Conservation (phyloP, 1,139 yeast genomes). For the Blastobotrys buckinghamii region DNA sequence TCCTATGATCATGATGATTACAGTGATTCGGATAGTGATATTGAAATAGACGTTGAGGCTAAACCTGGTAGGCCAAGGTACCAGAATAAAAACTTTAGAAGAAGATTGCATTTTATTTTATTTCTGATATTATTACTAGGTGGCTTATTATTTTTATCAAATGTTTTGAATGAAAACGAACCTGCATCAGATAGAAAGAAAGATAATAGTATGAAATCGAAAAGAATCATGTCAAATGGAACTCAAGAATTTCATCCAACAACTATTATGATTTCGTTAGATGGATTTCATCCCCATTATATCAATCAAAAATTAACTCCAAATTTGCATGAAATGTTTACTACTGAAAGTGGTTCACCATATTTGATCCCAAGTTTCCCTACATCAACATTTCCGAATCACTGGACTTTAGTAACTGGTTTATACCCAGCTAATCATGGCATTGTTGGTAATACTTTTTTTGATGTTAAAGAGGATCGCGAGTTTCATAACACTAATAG, state of each 20-base stretch:
- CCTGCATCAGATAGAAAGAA: not conserved
- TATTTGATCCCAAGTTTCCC: constrained; percentile 86
- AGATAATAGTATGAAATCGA: not conserved
- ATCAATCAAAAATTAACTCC: constrained; percentile 68
- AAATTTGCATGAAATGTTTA: constrained; percentile 50
- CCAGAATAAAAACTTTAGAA: constrained; percentile 12
- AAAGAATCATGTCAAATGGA: constrained; percentile 50
- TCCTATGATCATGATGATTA: constrained; percentile 16
- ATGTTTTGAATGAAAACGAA: constrained; percentile 12
- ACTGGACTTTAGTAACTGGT: constrained; percentile 88
- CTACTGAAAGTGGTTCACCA: constrained; percentile 63
- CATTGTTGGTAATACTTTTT: constrained; percentile 78
- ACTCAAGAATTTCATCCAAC: constrained; percentile 71
- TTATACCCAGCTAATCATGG: constrained; percentile 81
- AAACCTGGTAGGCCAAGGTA: constrained; percentile 17
- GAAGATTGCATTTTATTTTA: constrained; percentile 17
- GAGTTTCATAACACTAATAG: constrained; percentile 64
- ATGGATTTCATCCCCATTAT: constrained; percentile 90
- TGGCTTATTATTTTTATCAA: constrained; percentile 17
- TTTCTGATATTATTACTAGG: constrained; percentile 15
- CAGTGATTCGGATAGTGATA: constrained; percentile 22
- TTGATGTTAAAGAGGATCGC: constrained; percentile 49
- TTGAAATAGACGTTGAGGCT: constrained; percentile 26
- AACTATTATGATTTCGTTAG: constrained; percentile 70
- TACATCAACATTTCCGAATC: constrained; percentile 84